Conservation (phyloP, 2,329 filamentous ascomycete genomes). For the Coniochaeta sp. region DNA sequence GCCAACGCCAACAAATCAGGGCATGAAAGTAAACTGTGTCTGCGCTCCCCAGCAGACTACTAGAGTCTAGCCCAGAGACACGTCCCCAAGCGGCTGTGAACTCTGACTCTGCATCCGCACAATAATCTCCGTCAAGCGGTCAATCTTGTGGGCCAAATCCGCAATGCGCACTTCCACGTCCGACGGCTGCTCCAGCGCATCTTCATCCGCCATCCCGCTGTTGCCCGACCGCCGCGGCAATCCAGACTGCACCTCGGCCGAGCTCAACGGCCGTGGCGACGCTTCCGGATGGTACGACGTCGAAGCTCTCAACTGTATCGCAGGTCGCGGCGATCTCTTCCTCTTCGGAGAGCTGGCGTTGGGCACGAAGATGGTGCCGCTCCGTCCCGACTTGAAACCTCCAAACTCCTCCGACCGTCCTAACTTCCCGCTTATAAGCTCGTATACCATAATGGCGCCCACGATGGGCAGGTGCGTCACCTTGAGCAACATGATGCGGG, state of each 20-base stretch:
- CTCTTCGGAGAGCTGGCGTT: background rate
- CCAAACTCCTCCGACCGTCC: conserved; percentile 33
- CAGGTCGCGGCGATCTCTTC: background rate
- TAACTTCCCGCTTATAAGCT: conserved; percentile 38
- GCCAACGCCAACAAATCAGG: too few species aligned
- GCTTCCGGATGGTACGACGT: conserved; percentile 1
- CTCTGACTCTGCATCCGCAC: conserved; percentile 35
- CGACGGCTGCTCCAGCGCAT: conserved; percentile 17
- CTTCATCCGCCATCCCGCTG: conserved; percentile 9
- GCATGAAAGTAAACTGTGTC: too few species aligned
- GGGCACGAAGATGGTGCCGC: background rate
- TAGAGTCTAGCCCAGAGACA: background rate
- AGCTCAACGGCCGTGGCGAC: background rate
- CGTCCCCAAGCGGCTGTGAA: background rate
- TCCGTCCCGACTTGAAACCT: conserved; percentile 30
- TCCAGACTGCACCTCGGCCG: background rate
- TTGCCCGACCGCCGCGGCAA: background rate
- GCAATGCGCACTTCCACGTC: conserved; percentile 42
- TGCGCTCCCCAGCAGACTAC: too few species aligned
- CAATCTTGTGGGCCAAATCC: conserved; percentile 51
- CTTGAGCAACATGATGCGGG: conserved; percentile 56
- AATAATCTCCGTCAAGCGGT: conserved; percentile 47
- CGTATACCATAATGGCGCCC: conserved; percentile 61
- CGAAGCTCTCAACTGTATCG: background rate
- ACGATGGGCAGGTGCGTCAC: conserved; percentile 62